Conservation (phyloP, 169 alveolate genomes). For the Eimeria acervulina region DNA sequence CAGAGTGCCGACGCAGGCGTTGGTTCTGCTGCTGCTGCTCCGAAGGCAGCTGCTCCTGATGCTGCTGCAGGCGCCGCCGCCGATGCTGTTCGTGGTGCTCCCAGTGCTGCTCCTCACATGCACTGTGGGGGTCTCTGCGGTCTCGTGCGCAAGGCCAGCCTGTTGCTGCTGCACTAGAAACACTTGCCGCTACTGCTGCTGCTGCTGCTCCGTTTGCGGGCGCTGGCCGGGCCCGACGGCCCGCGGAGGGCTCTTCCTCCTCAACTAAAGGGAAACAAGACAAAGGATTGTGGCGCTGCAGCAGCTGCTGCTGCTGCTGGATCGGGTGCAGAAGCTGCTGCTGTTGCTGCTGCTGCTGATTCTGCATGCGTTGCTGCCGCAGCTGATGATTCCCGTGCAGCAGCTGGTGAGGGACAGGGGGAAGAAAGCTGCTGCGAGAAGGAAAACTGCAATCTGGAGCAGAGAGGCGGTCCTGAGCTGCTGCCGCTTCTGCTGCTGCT, state of each 20-base stretch:
- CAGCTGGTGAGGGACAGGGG: not conserved
- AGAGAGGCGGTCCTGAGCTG: not conserved
- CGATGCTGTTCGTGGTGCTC: not conserved
- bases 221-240: not conserved
- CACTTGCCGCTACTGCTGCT: constrained; percentile 1
- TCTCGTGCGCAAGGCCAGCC: not conserved
- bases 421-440: not conserved
- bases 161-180: constrained; percentile 10
- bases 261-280: not conserved
- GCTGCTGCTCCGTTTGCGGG: not conserved
- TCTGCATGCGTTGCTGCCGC: not conserved
- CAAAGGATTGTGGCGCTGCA: not conserved
- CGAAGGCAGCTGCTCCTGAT: not conserved
- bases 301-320: not conserved
- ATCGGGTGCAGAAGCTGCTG: not conserved
- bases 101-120: not conserved
- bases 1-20: not conserved
- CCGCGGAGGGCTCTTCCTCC: not conserved
- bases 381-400: not conserved
- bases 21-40: not conserved
- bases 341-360: not conserved
- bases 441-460: not conserved
- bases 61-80: constrained; percentile 7
- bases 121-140: not conserved
- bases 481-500: not conserved